Percentiles rank a stretch among this genome's conserved stretches.
Evolutionary conservation across 169 alveolate species (phyloP).

Genomic region (Theileria annulata): DNA sequence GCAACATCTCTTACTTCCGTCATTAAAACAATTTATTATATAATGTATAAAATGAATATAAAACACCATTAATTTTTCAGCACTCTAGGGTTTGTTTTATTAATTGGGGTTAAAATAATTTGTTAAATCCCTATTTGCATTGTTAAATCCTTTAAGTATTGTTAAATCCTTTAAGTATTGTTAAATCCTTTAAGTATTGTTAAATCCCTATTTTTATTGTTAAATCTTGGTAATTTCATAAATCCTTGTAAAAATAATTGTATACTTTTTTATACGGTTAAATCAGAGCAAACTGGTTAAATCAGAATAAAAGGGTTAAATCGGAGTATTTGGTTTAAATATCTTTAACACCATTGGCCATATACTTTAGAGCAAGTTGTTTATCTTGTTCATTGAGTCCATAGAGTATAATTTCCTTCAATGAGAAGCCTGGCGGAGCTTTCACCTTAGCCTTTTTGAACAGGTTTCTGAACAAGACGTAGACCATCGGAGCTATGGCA

Average conservation of each 20-base stretch:
- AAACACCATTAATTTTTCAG: neutral
- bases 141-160: neutral
- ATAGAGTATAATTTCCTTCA: conserved; percentile 40
- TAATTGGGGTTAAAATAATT: neutral
- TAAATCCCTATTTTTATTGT: neutral
- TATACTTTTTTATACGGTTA: conserved; percentile 2
- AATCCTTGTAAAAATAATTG: neutral
- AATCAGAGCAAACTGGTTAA: neutral
- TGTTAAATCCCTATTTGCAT: too few species aligned
- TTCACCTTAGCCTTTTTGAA: conserved; percentile 34
- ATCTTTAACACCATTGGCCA: neutral
- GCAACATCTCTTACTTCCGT: neutral
- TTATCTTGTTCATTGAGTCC: conserved; percentile 12
- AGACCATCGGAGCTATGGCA: conserved; percentile 55
- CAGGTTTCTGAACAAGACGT: conserved; percentile 48
- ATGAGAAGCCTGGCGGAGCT: conserved; percentile 43
- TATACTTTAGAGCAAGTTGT: conserved; percentile 7
- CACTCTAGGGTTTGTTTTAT: neutral
- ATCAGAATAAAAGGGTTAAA: neutral
- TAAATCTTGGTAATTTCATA: neutral
- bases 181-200: neutral
- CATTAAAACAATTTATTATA: neutral
- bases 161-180: neutral
- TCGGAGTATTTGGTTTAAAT: neutral
- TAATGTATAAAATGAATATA: neutral